Evolutionary conservation across 805 yeast genomes (phyloP), one percentile per base, ranked within the genome.

Genomic region (Saccharomycopsis sp.): DNA sequence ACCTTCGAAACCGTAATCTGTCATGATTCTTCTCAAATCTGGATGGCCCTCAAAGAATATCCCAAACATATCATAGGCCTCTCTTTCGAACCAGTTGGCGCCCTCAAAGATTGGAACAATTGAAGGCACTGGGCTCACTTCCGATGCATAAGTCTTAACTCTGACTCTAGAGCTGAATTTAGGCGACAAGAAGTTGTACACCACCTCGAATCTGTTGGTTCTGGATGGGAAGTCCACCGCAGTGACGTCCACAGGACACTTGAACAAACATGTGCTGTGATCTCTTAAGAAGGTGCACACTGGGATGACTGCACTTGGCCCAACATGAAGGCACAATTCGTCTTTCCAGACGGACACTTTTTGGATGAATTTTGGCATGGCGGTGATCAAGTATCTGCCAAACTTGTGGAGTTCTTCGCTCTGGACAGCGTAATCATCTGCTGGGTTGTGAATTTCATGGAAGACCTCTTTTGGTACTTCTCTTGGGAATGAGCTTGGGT

Each of bases 1-100:
- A 40, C 95, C 95, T 63, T 83, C 94, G 53, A 85, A 84, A 17
- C 95, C 95, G 61, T 84, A 84, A 63, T 84, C 95, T 42, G 95
- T 84, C 77, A 84, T 73, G 60, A 84, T 83, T 64, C 95, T 72
- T 65, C 95, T 77, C 57, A 84, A 68, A 61, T 84, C 95, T 4
- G 94, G 94, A 61, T 85, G 95, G 46, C 80, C 84, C 62, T 81
- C 89, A 56, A 85, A 85, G 62, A 83, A 83, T 45, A 85, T 74
- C 32, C 95, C 95, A 58, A 73, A 85, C 73, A 85, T 67, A 59
- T 85, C 95, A 59, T 81, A 85, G 10, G 92, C 77, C 61, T 85
- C 95, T 59, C 95, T 73, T 65, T 85, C 95, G 59, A 73, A 80
- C 95, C 95, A 85, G 64, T 85, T 84, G 49, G 86, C 80, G 45